Evolutionary conservation across 2,329 filamentous ascomycete genomes (phyloP).

Genomic region (Microdochium nivale): DNA sequence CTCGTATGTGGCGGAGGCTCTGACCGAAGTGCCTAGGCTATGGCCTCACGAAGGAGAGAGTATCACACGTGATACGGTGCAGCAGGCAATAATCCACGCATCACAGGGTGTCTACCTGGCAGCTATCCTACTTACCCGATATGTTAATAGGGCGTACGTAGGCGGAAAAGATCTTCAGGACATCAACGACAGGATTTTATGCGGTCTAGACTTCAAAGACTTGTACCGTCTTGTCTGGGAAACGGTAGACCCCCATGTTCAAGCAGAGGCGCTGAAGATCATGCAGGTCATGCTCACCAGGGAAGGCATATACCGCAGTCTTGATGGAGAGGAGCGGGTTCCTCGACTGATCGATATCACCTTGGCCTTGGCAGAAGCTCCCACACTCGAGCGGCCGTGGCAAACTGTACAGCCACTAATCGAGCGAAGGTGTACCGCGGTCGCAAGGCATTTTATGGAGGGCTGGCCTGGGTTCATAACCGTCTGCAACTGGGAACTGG

Average conservation of each 20-base stretch:
- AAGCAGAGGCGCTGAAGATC: background rate
- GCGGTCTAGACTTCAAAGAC: background rate
- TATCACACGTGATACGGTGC: background rate
- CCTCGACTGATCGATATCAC: background rate
- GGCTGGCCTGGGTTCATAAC: background rate
- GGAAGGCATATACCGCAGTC: background rate
- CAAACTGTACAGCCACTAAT: background rate
- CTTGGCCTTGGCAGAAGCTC: background rate
- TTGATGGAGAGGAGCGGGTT: background rate
- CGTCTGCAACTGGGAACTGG: background rate
- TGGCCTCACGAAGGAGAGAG: background rate
- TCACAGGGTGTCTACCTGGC: background rate
- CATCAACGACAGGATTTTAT: background rate
- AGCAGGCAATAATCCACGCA: background rate
- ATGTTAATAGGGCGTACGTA: background rate
- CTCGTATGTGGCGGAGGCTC: background rate
- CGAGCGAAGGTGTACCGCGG: background rate
- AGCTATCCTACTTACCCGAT: background rate
- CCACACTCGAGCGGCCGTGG: background rate
- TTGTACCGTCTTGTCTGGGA: background rate
- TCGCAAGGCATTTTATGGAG: background rate
- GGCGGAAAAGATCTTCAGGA: background rate
- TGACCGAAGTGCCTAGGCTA: background rate
- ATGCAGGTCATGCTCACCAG: background rate
- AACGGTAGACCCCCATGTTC: background rate